Evolutionary conservation across 768 basidiomycete genomes (phyloP), one percentile per base, ranked within the genome.

Genomic region (Lentinula raphanica): DNA sequence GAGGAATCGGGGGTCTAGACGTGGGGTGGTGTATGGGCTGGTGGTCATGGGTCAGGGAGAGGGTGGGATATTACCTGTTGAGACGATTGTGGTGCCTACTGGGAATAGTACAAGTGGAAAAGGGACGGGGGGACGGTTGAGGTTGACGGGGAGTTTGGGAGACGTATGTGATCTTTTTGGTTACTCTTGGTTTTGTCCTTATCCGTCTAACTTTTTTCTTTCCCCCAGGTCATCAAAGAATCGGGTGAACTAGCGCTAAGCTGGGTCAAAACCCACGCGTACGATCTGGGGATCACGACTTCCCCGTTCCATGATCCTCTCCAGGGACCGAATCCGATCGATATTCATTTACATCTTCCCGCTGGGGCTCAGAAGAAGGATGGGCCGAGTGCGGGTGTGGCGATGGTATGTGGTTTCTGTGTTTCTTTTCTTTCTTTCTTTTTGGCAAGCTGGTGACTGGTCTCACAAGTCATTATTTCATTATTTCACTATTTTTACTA

Each of bases 321-420:
- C 62, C 87, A 88, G 65, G 77, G 84, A 7, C 86, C 85, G 0
- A 81, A 88, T 53, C 71, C 77, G 21, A 81, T 94, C 46, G 93
- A 98, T 66, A 74, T 98, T 9, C 94, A 98, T 65, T 73, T 94
- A 15, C 94, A 97, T 67, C 75, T 96, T 8, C 95, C 94, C 0
- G 81, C 90, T 1, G 95, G 94, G 0, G 90, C 92, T 2, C 89
- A 94, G 70, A 92, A 87, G 80, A 97, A 96, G 74, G 94, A 96
- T 65, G 94, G 94, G 0, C 93, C 94, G 0, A 92, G 89, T 66
- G 94, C 93, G 0, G 94, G 94, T 2, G 79, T 95, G 23, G 90
- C 91, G 0, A 93, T 95, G 84, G 90, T 92, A 60, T 58, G 76
- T 66, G 46, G 15, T 49, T 35, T 15, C 45, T 17, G 7, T 45